Percentiles rank a stretch among this genome's conserved stretches.
These are phyloP conservation scores for Bipolaris gigantea DNA, from an alignment of 2,329 filamentous ascomycete species.

Conservation along the genomic window DNA sequence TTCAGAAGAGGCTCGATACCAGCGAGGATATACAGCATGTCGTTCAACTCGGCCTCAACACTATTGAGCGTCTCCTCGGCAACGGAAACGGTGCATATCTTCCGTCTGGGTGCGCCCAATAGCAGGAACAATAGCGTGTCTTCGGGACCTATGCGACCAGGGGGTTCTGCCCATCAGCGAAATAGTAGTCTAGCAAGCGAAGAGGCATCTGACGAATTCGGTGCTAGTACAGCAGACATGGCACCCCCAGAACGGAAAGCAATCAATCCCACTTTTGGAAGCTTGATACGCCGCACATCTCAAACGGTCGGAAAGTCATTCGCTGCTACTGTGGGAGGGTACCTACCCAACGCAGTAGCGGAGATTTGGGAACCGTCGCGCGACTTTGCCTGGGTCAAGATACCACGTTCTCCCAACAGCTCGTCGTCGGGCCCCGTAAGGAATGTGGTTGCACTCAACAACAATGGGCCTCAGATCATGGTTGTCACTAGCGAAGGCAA, in stretches of 20 bases:
- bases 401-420: slow-evolving; percentile 64
- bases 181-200: slow-evolving; percentile 49
- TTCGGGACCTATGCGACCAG: slow-evolving; percentile 26
- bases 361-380: slow-evolving; percentile 97
- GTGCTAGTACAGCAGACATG: slow-evolving; percentile 38
- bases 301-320: slow-evolving; percentile 90
- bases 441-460: slow-evolving; percentile 97
- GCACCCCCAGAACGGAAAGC: slow-evolving; percentile 42
- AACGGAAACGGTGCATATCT: slow-evolving; percentile 95
- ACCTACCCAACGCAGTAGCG: slow-evolving; percentile 88
- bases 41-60: slow-evolving; percentile 92
- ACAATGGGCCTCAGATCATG: slow-evolving; percentile 93
- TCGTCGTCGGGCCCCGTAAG: slow-evolving; percentile 60
- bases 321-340: slow-evolving; percentile 85
- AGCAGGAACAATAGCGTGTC: slow-evolving; percentile 42
- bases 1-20: slow-evolving; percentile 95
- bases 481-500: slow-evolving; percentile 94
- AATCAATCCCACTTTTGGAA: slow-evolving; percentile 77
- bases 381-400: slow-evolving; percentile 95
- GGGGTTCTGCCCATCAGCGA: slow-evolving; percentile 41
- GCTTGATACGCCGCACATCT: slow-evolving; percentile 89
- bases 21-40: slow-evolving; percentile 97
- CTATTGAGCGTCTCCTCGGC: slow-evolving; percentile 94
- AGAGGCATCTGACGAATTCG: slow-evolving; percentile 48
- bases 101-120: slow-evolving; percentile 63